Evolutionary conservation across 192 early-diverging fungal species (phyloP), one percentile per base, ranked within the genome.

Genomic region (Irineochytrium annulatum): DNA sequence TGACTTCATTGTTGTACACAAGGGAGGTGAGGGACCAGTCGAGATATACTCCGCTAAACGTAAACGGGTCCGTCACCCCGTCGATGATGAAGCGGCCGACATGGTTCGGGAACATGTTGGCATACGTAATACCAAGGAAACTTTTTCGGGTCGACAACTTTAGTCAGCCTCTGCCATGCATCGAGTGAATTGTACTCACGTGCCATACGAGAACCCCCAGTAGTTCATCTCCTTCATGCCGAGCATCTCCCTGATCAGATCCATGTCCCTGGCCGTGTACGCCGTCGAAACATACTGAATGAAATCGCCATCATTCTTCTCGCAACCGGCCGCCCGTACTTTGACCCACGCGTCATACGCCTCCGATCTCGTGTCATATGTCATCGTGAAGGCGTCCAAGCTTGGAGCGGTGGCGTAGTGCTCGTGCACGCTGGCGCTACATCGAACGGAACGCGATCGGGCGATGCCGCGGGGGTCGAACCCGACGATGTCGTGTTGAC

Each of bases 51-150:
- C 58, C 57, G n/a, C 57, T 34, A 49, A 54, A 72, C 20, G 58
- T 54, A 31, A 11, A 34, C 14, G 74, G 63, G 48, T 72, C 62
- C 0, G 59, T 66, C 1, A 76, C 68, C 28, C 77, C 77, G 43
- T 79, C 77, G 24, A 79, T 54, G 24, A 79, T 59, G 11, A 79
- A 52, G 29, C 66, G 63, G 13, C 71, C 74, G 8, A 74, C 68
- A 30, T 45, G 49, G n/a, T 79, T 58, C 26, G 77, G 77, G 45
- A 76, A 79, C 77, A 79, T 79, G 63, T 79, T 79, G 34, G 63
- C 62, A 52, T 71, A 76, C 3, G 71, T 74, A 3, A 57, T 62
- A 11, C 77, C 77, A 1, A 79, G 54, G 20, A 71, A 54, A 16
- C 46, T 49, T n/a, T n/a, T n/a, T n/a, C n/a, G n/a, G n/a, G n/a